phyloP scores from a whole-genome alignment of 2,329 filamentous ascomycete genomes.

The Trichoderma koningiopsis region DNA sequence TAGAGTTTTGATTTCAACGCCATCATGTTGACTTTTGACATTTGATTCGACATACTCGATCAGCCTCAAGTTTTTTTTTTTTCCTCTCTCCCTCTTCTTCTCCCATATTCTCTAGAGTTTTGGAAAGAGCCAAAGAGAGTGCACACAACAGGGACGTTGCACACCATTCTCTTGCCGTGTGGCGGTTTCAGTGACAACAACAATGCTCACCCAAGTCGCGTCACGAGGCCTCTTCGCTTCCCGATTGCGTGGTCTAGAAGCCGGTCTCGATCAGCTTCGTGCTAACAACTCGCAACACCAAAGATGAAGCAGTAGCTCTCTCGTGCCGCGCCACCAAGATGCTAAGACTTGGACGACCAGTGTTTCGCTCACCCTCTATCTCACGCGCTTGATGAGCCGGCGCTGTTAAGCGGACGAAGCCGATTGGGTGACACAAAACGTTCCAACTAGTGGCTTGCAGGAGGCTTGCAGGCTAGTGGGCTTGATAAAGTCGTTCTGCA shows the following conservation, averaged over 20 bases:
- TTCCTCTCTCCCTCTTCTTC: not conserved
- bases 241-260: conserved; percentile 10
- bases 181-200: not conserved
- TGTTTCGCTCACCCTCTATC: not conserved
- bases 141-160: not conserved
- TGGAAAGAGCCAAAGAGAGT: not conserved
- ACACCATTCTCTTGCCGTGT: not conserved
- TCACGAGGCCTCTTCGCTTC: not conserved
- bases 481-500: not conserved
- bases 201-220: not conserved
- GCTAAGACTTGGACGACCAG: not conserved
- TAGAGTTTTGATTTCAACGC: not conserved
- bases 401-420: conserved; percentile 16
- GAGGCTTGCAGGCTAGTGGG: not conserved
- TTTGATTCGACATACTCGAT: not conserved
- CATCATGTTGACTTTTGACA: not conserved
- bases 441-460: conserved; percentile 1
- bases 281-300: not conserved
- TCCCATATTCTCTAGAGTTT: not conserved
- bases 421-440: conserved; percentile 7
- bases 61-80: not conserved
- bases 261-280: not conserved
- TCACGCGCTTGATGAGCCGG: not conserved
- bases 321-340: conserved; percentile 5
- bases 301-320: not conserved